These are phyloP conservation scores for Wickerhamomyces hampshirensis DNA, from an alignment of 805 yeast species.

Conservation along the genomic window DNA sequence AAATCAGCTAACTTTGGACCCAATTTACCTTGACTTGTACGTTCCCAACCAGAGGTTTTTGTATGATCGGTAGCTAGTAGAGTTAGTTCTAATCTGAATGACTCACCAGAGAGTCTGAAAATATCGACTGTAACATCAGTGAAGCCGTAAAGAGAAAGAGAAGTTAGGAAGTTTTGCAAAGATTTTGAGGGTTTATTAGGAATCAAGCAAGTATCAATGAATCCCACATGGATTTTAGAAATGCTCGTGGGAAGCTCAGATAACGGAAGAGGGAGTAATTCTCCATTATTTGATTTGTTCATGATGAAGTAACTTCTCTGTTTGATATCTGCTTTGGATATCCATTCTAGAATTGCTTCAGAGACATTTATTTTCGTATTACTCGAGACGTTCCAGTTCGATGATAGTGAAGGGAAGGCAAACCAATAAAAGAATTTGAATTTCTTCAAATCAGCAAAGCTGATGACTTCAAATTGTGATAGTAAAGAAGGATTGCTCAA, in stretches of 20 bases:
- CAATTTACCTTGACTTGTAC: constrained; percentile 64
- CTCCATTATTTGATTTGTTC: constrained; percentile 4
- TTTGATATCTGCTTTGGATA: constrained; percentile 9
- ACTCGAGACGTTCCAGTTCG: constrained; percentile 39
- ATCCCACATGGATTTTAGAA: constrained; percentile 26
- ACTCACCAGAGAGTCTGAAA: constrained; percentile 30
- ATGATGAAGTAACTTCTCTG: constrained; percentile 27
- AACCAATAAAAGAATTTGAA: constrained; percentile 90
- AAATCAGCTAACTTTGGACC: constrained; percentile 83
- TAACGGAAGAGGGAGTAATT: constrained; percentile 13
- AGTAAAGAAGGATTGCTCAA: constrained; percentile 37
- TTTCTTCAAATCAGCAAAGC: constrained; percentile 86
- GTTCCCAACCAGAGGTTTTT: constrained; percentile 84
- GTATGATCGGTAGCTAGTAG: constrained; percentile 10
- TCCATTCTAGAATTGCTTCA: constrained; percentile 14
- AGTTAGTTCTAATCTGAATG: constrained; percentile 26
- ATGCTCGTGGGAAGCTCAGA: constrained; percentile 12
- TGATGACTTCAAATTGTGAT: constrained; percentile 44
- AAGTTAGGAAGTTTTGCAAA: constrained; percentile 53
- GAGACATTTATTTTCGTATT: constrained; percentile 4
- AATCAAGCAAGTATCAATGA: constrained; percentile 35
- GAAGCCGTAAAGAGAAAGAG: constrained; percentile 34
- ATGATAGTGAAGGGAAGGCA: constrained; percentile 62
- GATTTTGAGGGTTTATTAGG: constrained; percentile 44
- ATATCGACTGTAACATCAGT: constrained; percentile 33